These are phyloP conservation scores for Phytophthora lateralis DNA, from an alignment of 352 stramenopile genomes.

Conservation along the genomic window DNA sequence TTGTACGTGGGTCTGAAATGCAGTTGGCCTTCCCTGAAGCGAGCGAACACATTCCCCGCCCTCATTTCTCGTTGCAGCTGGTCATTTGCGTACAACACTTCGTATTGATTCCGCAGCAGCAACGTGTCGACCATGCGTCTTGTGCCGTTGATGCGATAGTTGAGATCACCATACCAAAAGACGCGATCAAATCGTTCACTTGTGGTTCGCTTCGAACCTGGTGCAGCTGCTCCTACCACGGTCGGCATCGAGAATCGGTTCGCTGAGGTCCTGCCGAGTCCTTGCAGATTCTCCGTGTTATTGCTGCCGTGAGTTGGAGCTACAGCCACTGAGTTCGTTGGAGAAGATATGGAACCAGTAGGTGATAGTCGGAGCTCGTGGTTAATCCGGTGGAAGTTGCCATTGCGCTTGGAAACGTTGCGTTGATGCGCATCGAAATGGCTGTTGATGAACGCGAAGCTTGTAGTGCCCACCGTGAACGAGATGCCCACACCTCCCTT, in stretches of 20 bases:
- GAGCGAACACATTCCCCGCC: conserved; percentile 81
- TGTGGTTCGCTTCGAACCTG: conserved; percentile 33
- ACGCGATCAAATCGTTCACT: conserved; percentile 86
- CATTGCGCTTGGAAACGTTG: conserved; percentile 88
- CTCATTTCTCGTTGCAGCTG: conserved; percentile 89
- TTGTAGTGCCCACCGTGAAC: conserved; percentile 76
- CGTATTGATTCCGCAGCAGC: conserved; percentile 72
- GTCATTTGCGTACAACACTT: conserved; percentile 89
- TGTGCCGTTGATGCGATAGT: conserved; percentile 94
- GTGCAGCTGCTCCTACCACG: conserved; percentile 4
- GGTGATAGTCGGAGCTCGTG: conserved; percentile 61
- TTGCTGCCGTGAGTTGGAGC: conserved; percentile 6
- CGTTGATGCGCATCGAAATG: conserved; percentile 95
- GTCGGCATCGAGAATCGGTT: conserved; percentile 37
- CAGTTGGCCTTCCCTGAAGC: conserved; percentile 92
- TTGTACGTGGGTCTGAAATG: conserved; percentile 96
- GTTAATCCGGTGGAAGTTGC: conserved; percentile 91
- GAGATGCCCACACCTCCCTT: conserved; percentile 95
- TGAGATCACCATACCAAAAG: conserved; percentile 95
- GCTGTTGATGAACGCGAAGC: conserved; percentile 92
- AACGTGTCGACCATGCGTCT: conserved; percentile 87
- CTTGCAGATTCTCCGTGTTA: conserved; percentile 19
- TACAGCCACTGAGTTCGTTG: conserved; percentile 17
- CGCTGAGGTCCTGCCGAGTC: conserved; percentile 34
- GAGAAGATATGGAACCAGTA: conserved; percentile 14